phyloP scores from a whole-genome alignment of 768 basidiomycete genomes.

The Saitozyma sp. region DNA sequence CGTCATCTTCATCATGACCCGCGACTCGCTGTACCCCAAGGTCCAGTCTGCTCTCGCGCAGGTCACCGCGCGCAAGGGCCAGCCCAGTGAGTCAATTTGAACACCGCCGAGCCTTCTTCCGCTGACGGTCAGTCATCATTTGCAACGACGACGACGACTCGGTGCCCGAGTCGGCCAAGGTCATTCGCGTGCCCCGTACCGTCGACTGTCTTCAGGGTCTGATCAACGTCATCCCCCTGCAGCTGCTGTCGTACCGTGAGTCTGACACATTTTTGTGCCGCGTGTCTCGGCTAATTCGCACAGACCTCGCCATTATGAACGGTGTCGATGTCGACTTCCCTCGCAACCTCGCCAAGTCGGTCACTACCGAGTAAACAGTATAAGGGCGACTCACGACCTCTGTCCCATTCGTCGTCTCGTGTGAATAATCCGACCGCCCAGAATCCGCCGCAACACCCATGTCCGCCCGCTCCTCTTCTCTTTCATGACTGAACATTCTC shows the following conservation, averaged over 20 bases:
- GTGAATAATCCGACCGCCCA: no score
- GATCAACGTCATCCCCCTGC: constrained; percentile 93
- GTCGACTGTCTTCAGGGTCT: constrained; percentile 93
- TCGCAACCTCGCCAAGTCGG: constrained; percentile 69
- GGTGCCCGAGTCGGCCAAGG: constrained; percentile 69
- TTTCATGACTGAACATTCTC: no score
- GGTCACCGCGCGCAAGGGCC: constrained; percentile 95
- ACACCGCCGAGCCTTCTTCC: not conserved
- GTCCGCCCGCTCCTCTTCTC: no score
- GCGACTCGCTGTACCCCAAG: constrained; percentile 96
- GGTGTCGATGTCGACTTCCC: constrained; percentile 99
- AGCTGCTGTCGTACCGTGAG: constrained; percentile 81
- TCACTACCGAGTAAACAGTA: constrained; percentile 41
- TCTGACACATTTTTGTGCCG: not conserved
- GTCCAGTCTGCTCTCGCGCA: constrained; percentile 94
- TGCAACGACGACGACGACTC: constrained; percentile 87
- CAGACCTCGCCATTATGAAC: constrained; percentile 83
- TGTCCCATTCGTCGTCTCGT: no score
- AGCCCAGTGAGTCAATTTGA: constrained; percentile 54
- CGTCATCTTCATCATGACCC: constrained; percentile 98
- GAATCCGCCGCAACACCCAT: no score
- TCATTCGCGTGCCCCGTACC: constrained; percentile 91
- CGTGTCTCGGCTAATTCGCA: constrained; percentile 2
- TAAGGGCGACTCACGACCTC: no score
- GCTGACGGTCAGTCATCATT: constrained; percentile 67